phyloP scores from a whole-genome alignment of 2,329 filamentous ascomycete species.

The Pleomassaria siparia region DNA sequence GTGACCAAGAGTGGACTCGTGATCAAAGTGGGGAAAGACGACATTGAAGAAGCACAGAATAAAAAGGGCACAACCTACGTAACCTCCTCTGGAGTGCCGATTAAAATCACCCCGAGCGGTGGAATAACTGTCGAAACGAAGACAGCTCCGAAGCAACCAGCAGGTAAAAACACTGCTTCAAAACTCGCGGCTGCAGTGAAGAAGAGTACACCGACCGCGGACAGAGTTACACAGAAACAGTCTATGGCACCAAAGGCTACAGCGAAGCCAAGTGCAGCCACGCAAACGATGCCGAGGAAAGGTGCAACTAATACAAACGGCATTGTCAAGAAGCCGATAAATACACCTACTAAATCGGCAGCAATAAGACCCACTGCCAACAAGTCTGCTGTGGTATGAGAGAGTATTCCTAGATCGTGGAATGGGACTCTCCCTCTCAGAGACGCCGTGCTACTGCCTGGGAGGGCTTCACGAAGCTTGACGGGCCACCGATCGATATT shows the following conservation, averaged over 20 bases:
- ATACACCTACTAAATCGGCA: constrained; percentile 2
- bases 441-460: too few species aligned
- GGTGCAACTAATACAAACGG: constrained; percentile 1
- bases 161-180: not conserved
- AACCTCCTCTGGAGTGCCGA: constrained; percentile 34
- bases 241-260: constrained; percentile 9
- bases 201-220: constrained; percentile 5
- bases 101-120: constrained; percentile 34
- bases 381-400: constrained; percentile 4
- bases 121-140: constrained; percentile 24
- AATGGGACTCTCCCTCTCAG: too few species aligned
- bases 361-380: constrained; percentile 6
- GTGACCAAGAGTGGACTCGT: constrained; percentile 31
- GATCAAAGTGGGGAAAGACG: constrained; percentile 34
- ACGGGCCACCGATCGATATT: too few species aligned
- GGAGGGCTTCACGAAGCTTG: too few species aligned
- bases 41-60: constrained; percentile 34
- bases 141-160: constrained; percentile 1
- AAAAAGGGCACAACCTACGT: constrained; percentile 29
- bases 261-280: not conserved
- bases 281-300: constrained; percentile 9
- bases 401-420: too few species aligned
- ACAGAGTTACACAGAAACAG: not conserved
- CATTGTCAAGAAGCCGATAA: constrained; percentile 7
- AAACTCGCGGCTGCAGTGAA: not conserved